Evolutionary conservation across 352 stramenopile genomes (phyloP), one percentile per base, ranked within the genome.

Genomic region (Phytophthora melonis): DNA sequence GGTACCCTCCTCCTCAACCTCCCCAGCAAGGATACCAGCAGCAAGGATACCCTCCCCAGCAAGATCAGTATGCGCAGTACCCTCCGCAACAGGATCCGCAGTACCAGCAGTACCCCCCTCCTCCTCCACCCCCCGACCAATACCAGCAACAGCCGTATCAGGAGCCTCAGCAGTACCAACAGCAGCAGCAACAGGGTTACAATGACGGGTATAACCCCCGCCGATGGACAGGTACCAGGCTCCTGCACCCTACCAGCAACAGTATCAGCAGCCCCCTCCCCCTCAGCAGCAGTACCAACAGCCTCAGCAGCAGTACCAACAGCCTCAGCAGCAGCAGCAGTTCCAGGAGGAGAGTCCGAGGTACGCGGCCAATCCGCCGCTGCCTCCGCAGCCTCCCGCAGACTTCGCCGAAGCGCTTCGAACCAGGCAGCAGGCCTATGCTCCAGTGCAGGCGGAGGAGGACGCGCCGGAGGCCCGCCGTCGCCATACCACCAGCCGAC

Each of bases 381-480:
- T 75, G 25, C 58, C 63, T 30, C 32, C 63, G 14, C 68, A 65
- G 23, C 60, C 68, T 13, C 23, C 66, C 39, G 54, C 65, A 9
- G 66, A 76, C 57, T 88, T 78, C 50, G 77, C 74, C 57, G 70
- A 80, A 43, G 79, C 81, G 53, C 45, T 73, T 41, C 73, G 72
- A n/a, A 62, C 68, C 6, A 78, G 81, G 65, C 74, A 86, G 55
- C 75, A 80, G 45, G 77, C 77, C 27, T 87, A 86, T 32, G 69
- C 72, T 2, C 79, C 81, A 63, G 63, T 83, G 27, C 55, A 59
- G 7, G 59, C 66, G 16, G 52, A 62, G 3, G 58, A 79, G 2
- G 36, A 75, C 13, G 23, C 45, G 5, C 18, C 54, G 8, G 52
- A 72, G 25, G 25, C 63, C 66, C 34, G 6, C 41, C 64, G 10